Conservation (phyloP, 768 basidiomycete genomes). For the Boletus vinaceobasis region DNA sequence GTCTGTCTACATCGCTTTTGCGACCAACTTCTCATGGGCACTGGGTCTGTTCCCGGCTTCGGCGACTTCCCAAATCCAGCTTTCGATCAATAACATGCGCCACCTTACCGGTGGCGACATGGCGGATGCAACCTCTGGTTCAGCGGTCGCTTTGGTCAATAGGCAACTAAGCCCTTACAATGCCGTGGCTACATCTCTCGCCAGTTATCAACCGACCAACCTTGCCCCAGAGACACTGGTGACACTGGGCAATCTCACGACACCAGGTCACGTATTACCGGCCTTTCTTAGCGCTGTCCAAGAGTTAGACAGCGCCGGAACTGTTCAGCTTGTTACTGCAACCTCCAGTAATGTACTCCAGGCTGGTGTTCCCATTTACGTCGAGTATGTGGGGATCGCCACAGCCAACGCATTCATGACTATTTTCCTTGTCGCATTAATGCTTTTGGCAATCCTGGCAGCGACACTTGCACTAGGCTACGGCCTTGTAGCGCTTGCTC, state of each 20-base stretch:
- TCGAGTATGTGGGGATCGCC: slow-evolving; percentile 72
- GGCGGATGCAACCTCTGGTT: slow-evolving; percentile 53
- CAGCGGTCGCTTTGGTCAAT: slow-evolving; percentile 74
- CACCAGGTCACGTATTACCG: background rate
- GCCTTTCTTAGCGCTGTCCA: slow-evolving; percentile 22
- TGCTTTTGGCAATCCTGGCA: slow-evolving; percentile 59
- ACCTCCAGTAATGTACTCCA: slow-evolving; percentile 64
- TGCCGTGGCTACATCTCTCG: slow-evolving; percentile 9
- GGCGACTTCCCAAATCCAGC: slow-evolving; percentile 58
- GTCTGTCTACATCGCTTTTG: slow-evolving; percentile 72
- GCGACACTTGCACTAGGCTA: slow-evolving; percentile 53
- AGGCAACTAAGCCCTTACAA: slow-evolving; percentile 82
- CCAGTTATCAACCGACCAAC: background rate
- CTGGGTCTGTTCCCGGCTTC: slow-evolving; percentile 67
- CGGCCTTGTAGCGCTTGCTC: slow-evolving; percentile 33
- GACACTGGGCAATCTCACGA: slow-evolving; percentile 11
- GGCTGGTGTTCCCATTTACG: slow-evolving; percentile 81
- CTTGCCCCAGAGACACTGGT: slow-evolving; percentile 7
- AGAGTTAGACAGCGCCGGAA: slow-evolving; percentile 19
- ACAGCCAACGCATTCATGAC: slow-evolving; percentile 91
- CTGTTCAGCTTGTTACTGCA: slow-evolving; percentile 65
- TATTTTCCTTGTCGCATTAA: slow-evolving; percentile 70
- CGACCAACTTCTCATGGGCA: slow-evolving; percentile 88
- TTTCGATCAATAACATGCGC: slow-evolving; percentile 79
- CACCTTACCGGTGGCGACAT: slow-evolving; percentile 76